These are phyloP conservation scores for Allantophomopsis lycopodina DNA, from an alignment of 2,329 filamentous ascomycete genomes.

Conservation along the genomic window DNA sequence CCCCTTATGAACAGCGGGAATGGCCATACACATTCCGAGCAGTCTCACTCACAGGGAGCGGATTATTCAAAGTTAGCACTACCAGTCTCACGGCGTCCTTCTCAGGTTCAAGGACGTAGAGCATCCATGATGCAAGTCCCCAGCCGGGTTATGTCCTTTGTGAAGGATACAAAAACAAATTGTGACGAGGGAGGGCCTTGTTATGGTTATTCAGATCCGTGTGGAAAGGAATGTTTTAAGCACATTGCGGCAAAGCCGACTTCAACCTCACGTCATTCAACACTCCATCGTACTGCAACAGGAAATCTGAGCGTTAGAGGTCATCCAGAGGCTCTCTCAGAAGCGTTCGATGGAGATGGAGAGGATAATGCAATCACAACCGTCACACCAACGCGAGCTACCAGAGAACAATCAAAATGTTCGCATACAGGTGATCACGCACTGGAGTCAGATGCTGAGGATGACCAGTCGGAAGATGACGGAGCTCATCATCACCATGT, in stretches of 20 bases:
- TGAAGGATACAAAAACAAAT: slow-evolving; percentile 48
- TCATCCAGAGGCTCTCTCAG: not conserved
- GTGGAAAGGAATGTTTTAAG: slow-evolving; percentile 52
- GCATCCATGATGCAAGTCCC: slow-evolving; percentile 41
- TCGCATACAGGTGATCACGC: not conserved
- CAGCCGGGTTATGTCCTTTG: slow-evolving; percentile 46
- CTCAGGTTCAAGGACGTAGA: slow-evolving; percentile 22
- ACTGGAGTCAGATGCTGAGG: slow-evolving; percentile 7
- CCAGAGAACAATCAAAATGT: not conserved
- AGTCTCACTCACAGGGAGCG: not conserved
- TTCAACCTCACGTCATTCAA: slow-evolving; percentile 19
- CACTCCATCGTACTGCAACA: slow-evolving; percentile 4
- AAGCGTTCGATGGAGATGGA: not conserved
- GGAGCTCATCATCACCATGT: slow-evolving; percentile 81
- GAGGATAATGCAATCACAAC: not conserved
- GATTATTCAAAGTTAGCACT: not conserved
- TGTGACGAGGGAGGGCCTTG: slow-evolving; percentile 48
- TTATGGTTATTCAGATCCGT: slow-evolving; percentile 51
- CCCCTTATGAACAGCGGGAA: slow-evolving; percentile 11
- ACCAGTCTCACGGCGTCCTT: slow-evolving; percentile 1
- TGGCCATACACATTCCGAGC: not conserved
- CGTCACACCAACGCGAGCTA: not conserved
- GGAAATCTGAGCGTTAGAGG: not conserved
- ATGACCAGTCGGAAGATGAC: slow-evolving; percentile 11
- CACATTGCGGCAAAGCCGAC: slow-evolving; percentile 20